Percentiles rank a stretch among this genome's conserved stretches.
Evolutionary conservation across 2,329 filamentous ascomycete species (phyloP).

Genomic region (Aureobasidium sp.): DNA sequence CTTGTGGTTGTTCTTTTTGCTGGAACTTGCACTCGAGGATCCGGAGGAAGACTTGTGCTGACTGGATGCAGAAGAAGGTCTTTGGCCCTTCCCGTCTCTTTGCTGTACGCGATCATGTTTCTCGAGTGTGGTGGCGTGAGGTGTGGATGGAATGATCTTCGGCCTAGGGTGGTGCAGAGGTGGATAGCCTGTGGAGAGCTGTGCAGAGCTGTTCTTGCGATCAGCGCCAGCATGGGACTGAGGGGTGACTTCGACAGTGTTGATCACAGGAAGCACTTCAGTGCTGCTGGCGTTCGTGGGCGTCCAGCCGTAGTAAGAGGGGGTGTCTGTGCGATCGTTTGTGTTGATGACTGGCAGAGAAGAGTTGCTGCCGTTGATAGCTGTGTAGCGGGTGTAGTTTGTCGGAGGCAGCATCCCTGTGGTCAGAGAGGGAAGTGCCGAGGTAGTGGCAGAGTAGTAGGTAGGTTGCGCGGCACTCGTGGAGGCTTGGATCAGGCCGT

Average conservation of each 20-base stretch:
- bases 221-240: neutral
- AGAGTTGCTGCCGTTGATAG: neutral
- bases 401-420: neutral
- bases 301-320: slow-evolving; percentile 3
- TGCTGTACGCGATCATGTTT: neutral
- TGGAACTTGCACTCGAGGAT: neutral
- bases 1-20: neutral
- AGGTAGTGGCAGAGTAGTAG: neutral
- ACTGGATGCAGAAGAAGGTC: neutral
- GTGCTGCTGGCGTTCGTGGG: neutral
- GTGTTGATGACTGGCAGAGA: neutral
- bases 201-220: neutral
- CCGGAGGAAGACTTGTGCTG: neutral
- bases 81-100: neutral
- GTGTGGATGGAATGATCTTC: slow-evolving; percentile 1
- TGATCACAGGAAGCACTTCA: neutral
- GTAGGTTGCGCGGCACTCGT: neutral
- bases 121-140: neutral
- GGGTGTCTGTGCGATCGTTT: neutral
- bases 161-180: neutral
- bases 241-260: neutral
- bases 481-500: neutral
- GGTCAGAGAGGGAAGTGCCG: neutral
- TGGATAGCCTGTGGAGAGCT: neutral
- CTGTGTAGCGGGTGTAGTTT: neutral